Evolutionary conservation across 768 basidiomycete genomes (phyloP).

Genomic region (Mrakia blollopis): DNA sequence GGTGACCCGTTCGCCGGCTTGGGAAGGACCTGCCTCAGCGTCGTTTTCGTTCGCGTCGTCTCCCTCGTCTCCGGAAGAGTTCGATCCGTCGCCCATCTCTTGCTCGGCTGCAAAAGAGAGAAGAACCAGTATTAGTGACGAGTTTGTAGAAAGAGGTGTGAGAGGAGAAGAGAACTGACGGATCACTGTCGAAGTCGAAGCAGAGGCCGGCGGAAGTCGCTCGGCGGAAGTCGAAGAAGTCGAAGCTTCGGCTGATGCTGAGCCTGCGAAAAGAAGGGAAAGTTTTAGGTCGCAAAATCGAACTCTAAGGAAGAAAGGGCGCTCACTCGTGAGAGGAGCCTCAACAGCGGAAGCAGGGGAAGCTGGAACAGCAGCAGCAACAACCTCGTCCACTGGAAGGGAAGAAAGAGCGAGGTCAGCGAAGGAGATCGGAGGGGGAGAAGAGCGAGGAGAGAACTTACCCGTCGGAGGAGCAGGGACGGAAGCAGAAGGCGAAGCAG

Average conservation of each 20-base stretch:
- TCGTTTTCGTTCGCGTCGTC: slow-evolving; percentile 34
- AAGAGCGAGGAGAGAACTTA: not conserved
- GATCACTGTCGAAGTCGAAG: not conserved
- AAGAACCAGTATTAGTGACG: slow-evolving; percentile 13
- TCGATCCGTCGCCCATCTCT: slow-evolving; percentile 24
- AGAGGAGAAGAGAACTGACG: not conserved
- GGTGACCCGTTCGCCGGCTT: slow-evolving; percentile 56
- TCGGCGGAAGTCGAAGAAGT: slow-evolving; percentile 4
- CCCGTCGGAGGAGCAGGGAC: not conserved
- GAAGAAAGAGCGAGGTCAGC: not conserved
- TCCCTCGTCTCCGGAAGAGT: slow-evolving; percentile 35
- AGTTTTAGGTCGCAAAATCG: not conserved
- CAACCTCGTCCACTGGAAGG: not conserved
- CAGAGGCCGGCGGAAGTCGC: too few species aligned
- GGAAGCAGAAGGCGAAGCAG: not conserved
- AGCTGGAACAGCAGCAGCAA: not conserved
- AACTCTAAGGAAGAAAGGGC: not conserved
- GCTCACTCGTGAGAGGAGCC: not conserved
- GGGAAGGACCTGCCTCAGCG: slow-evolving; percentile 36
- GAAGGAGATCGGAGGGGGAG: not conserved
- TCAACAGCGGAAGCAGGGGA: not conserved
- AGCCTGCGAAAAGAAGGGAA: not conserved
- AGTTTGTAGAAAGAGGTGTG: not conserved
- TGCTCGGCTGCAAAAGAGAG: slow-evolving; percentile 25
- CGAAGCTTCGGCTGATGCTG: not conserved